Evolutionary conservation across 768 basidiomycete species (phyloP), one percentile per base, ranked within the genome.

Genomic region (Phylloporus sp.): DNA sequence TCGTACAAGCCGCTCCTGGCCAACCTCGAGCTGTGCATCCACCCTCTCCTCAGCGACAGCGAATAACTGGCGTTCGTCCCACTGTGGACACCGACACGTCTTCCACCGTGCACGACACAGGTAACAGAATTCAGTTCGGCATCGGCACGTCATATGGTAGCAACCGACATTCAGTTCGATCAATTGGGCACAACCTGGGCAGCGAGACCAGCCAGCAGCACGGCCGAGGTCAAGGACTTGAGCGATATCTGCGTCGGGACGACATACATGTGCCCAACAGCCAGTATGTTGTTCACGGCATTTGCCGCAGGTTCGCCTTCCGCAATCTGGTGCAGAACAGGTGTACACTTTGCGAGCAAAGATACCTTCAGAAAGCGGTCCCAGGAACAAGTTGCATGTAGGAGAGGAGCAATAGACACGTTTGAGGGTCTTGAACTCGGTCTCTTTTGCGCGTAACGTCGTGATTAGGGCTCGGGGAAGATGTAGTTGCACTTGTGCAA

Each of bases 31-130:
- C 26, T 64, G 68, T 10, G 65, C 60, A 31, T 77, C 71, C 20
- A 80, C 79, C 18, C 77, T 70, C 28, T 70, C 69, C 49, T 75
- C 70, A 0, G 82, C 84, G 5, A 70, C 75, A 4, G 55, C 69
- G 26, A 76, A 15, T 13, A 68, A 26, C 5, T 55, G 50, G 7
- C 27, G 31, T 58, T 87, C 86, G 20, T 87, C 85, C 84, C 85
- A 88, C 52, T 85, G 82, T 0, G 76, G 73, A 55, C 88, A 89
- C 1, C 0, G 11, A 57, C 38, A 39, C 38, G 3, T 39, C 38
- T 39, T 39, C 38, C 38, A 39, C 10, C 36, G 36, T 11, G 36
- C 87, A 88, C 1, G 67, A 72, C 69, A 85, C 71, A 81, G 54
- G 43, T 75, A 76, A 54, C 74, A 75, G 38, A 75, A 75, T 45